Base-by-base conservation (phyloP, 768 basidiomycete species). In the Mycena venus region DNA sequence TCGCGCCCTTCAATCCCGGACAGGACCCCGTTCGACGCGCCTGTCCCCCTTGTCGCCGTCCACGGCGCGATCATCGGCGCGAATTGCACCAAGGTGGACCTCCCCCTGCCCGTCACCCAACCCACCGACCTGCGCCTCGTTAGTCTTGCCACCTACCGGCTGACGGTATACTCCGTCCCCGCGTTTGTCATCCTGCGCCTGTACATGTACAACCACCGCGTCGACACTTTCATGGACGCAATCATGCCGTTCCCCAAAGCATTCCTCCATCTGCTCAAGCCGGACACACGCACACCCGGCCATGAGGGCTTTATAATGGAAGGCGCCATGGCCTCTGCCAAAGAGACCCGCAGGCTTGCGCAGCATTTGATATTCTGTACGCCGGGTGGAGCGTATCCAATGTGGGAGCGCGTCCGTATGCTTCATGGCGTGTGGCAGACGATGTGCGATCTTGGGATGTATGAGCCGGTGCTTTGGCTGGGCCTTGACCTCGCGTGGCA, bases 401-500 rank as follows among this genome's bases (percentile, higher is more conserved):
- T 88, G 73, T 64, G 73, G 23, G 82, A 84, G 68, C 78, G 84
- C 23, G 80, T 82, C 72, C 62, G 68, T 3, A 12, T 59, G 19
- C 75, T 88, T 61, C 83, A 87, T 64, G 87, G 85, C 4, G 75
- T 89, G 8, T 90, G 88, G 89, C 82, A 84, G 49, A 88, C 87
- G 72, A 85, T 77, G 17, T 85, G 83, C 66, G 84, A 84, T 15
- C 79, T 90, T 29, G 90, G 87, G 38, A 84, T 90, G 74, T 82
- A 80, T 76, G 89, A 90, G 73, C 74, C 77, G 58, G 77, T 82
- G 49, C 84, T 90, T 4, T 89, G 89, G 88, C 82, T 81, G 38
- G 83, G 85, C 17, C 82, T 90, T 36, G 88, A 90, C 61, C 80
- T 89, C 29, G 86, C 87, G 23, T 90, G 88, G 89, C 87, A 85